Conservation (phyloP, 352 stramenopile genomes). For the Globisporangium camurandrum region DNA sequence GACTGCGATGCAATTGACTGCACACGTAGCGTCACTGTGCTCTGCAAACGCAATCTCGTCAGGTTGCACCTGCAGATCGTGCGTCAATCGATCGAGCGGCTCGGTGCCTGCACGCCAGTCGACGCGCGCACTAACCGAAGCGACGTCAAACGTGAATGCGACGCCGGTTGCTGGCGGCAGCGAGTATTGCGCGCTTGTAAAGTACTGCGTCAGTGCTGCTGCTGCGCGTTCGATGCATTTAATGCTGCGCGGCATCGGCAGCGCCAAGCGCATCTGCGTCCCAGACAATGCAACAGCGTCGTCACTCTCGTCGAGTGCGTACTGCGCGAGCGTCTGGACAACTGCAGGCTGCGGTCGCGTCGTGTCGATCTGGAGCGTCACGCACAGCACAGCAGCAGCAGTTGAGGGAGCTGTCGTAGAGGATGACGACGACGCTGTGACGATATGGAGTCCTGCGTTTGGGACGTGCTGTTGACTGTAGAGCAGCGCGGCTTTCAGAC, state of each 20-base stretch:
- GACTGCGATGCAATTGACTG: constrained; percentile 41
- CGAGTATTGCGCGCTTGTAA: constrained; percentile 60
- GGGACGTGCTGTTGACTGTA: constrained; percentile 54
- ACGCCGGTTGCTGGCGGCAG: constrained; percentile 41
- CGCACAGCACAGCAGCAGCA: constrained; percentile 66
- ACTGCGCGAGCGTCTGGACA: constrained; percentile 51
- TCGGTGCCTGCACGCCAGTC: constrained; percentile 28
- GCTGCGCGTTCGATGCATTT: constrained; percentile 37
- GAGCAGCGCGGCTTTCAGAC: constrained; percentile 65
- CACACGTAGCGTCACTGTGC: constrained; percentile 19
- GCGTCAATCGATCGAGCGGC: constrained; percentile 51
- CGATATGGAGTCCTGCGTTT: constrained; percentile 42
- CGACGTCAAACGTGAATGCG: constrained; percentile 51
- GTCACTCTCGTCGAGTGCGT: constrained; percentile 32
- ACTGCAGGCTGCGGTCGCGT: constrained; percentile 50
- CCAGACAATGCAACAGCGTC: constrained; percentile 36
- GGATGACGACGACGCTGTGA: constrained; percentile 45
- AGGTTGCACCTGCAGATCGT: constrained; percentile 25
- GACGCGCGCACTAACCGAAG: constrained; percentile 23
- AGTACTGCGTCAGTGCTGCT: constrained; percentile 51
- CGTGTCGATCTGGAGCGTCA: constrained; percentile 61
- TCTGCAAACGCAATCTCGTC: constrained; percentile 42
- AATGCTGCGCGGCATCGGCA: constrained; percentile 31
- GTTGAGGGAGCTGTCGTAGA: too few relatives aligned
- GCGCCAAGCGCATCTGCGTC: constrained; percentile 64